These are phyloP conservation scores for Tieghemiomyces parasiticus DNA, from an alignment of 192 early-diverging fungal genomes.

Conservation along the genomic window DNA sequence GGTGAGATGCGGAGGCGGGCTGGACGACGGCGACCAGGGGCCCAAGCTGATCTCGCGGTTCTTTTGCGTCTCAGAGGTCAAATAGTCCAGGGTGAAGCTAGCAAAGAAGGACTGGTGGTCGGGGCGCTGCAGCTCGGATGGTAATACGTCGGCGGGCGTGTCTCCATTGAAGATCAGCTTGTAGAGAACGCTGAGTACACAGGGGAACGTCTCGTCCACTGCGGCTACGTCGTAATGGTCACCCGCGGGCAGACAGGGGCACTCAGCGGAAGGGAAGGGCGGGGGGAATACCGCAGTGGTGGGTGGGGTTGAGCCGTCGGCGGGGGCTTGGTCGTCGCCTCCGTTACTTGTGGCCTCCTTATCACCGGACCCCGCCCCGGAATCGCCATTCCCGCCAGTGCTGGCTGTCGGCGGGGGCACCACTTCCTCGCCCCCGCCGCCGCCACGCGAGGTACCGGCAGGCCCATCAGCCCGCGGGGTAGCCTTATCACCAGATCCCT, in stretches of 20 bases:
- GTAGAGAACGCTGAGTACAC: background rate
- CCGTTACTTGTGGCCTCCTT: background rate
- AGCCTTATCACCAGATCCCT: too few species aligned
- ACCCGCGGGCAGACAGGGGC: slow-evolving; percentile 2
- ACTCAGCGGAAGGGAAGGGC: background rate
- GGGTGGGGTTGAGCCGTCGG: background rate
- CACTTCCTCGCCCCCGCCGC: background rate
- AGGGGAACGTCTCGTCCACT: slow-evolving; percentile 2
- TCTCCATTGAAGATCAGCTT: slow-evolving; percentile 2
- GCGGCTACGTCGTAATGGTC: slow-evolving; percentile 8
- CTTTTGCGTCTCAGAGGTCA: slow-evolving; percentile 1
- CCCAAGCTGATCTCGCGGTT: background rate
- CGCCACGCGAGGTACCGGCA: background rate
- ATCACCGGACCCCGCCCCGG: too few species aligned
- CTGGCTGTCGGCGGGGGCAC: background rate
- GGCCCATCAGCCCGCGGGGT: background rate
- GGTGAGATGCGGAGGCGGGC: background rate
- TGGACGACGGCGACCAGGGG: background rate
- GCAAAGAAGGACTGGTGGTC: background rate
- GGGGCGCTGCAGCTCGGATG: background rate
- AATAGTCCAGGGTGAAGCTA: background rate
- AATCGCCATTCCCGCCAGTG: background rate
- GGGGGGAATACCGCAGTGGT: background rate
- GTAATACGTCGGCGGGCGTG: background rate
- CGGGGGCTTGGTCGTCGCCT: background rate